Percentiles rank a stretch among this genome's conserved stretches.
Conservation (phyloP, 2,329 filamentous ascomycete species). For the Paecilomyces variotii region DNA sequence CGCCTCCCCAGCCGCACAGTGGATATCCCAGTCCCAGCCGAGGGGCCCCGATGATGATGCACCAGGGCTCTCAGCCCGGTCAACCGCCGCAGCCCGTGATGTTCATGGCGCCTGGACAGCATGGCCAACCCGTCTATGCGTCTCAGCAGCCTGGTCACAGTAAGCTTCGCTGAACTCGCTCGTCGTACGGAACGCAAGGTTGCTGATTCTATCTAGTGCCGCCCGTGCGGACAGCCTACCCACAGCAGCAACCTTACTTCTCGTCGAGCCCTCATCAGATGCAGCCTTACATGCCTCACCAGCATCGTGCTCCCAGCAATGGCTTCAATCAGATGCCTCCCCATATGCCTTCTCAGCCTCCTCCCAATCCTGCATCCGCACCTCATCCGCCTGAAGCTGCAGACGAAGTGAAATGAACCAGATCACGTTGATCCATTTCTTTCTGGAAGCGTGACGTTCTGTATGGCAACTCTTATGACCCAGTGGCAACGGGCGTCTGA, state of each 20-base stretch:
- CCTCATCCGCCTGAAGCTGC: slow-evolving; percentile 34
- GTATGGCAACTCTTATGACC: slow-evolving; percentile 7
- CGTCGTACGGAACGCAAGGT: slow-evolving; percentile 15
- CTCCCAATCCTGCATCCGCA: slow-evolving; percentile 22
- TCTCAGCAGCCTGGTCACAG: slow-evolving; percentile 65
- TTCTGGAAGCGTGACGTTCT: neutral
- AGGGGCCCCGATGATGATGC: slow-evolving; percentile 85
- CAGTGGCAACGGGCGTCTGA: neutral
- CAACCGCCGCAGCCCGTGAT: slow-evolving; percentile 61
- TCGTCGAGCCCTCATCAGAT: slow-evolving; percentile 57
- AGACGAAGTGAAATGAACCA: slow-evolving; percentile 43
- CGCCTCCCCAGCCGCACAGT: slow-evolving; percentile 49
- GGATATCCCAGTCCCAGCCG: slow-evolving; percentile 86
- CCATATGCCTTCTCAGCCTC: slow-evolving; percentile 34
- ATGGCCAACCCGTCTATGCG: slow-evolving; percentile 64
- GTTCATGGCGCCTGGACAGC: slow-evolving; percentile 67
- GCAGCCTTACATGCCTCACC: slow-evolving; percentile 54
- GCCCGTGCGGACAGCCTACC: slow-evolving; percentile 52
- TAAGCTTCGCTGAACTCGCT: slow-evolving; percentile 43
- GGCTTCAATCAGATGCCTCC: slow-evolving; percentile 44
- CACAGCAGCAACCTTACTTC: slow-evolving; percentile 55
- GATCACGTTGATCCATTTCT: neutral
- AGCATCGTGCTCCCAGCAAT: slow-evolving; percentile 49
- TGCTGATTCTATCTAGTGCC: slow-evolving; percentile 46
- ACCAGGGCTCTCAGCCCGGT: slow-evolving; percentile 87